Base-by-base conservation (phyloP, 768 basidiomycete species). In the Pulveroboletus sp. region DNA sequence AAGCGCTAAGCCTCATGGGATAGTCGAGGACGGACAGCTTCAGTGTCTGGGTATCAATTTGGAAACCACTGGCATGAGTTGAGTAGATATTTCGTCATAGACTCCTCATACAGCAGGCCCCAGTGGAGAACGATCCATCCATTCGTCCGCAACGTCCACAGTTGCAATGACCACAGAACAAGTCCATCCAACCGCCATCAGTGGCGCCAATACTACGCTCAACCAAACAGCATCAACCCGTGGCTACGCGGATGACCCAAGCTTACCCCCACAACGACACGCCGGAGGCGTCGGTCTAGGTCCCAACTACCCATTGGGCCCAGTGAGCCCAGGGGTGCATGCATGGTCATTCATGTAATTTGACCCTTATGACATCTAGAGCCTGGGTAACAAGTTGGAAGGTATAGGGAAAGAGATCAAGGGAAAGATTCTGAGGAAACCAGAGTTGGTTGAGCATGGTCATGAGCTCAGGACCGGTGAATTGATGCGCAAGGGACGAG, bases 231-330 rank as follows among this genome's bases (percentile, higher is more conserved):
- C 33, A 7, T 16, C 11, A 32, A 13, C 29, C 5, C 5, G 32
- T 13, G 32, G 14, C 27, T 23, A 35, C n/a, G 2, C 10, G 21
- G 52, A 64, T 19, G 64, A 50, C 31, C 40, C 59, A 7, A 32
- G 43, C 1, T 64, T 69, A 45, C 72, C 75, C 1, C 63, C 63
- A 19, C 74, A 77, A 53, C 55, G 53, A 38, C 76, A 78, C 44
- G 72, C 74, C 0, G 76, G 76, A 11, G 65, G 69, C 0, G 62
- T 69, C 6, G 74, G 76, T n/a, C 50, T 67, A 13, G 73, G 74
- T 12, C 71, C 69, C 8, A 64, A 72, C 12, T 71, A 68, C 39
- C 60, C 53, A 12, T 40, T 56, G 13, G 65, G 60, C 38, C 58
- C 60, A 23, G 73, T 74, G 39, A 40, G 66, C 11, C 21, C 17